Conservation (phyloP, 129 eudicot genomes). For the Glebionis coronaria region DNA sequence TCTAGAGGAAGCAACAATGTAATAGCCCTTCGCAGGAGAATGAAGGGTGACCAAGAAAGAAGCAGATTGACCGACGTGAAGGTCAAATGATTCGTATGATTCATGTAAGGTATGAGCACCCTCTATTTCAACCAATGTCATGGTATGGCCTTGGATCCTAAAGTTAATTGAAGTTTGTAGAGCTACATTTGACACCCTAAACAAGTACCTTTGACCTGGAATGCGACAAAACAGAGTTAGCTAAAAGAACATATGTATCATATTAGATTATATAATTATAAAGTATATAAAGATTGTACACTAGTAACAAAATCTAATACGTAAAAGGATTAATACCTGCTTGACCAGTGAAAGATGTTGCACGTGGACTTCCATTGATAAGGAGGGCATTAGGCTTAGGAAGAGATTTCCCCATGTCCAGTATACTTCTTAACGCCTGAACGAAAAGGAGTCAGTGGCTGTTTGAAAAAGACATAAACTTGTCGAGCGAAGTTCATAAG, state of each 20-base stretch:
- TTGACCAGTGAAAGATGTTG: constrained; percentile 42
- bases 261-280: background rate
- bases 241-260: background rate
- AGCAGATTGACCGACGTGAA: constrained; percentile 81
- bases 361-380: constrained; percentile 57
- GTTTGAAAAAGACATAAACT: constrained; percentile 3
- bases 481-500: background rate
- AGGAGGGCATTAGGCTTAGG: constrained; percentile 60
- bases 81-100: constrained; percentile 70
- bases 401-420: constrained; percentile 55
- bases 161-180: constrained; percentile 65
- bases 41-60: constrained; percentile 67
- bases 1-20: constrained; percentile 72
- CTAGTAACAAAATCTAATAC: background rate
- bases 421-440: constrained; percentile 45
- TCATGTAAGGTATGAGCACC: constrained; percentile 75
- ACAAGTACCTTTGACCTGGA: constrained; percentile 73
- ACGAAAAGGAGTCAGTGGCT: background rate
- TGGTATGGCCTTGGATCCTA: constrained; percentile 68
- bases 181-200: constrained; percentile 83
- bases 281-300: background rate
- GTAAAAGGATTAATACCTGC: constrained; percentile 31
- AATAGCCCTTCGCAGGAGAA: constrained; percentile 42
- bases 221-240: constrained; percentile 2
- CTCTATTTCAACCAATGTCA: constrained; percentile 73